A percentile compares a stretch with the other conserved stretches of the same genome.
Conservation (phyloP, 2,329 filamentous ascomycete genomes). For the Pyricularia grisea region DNA sequence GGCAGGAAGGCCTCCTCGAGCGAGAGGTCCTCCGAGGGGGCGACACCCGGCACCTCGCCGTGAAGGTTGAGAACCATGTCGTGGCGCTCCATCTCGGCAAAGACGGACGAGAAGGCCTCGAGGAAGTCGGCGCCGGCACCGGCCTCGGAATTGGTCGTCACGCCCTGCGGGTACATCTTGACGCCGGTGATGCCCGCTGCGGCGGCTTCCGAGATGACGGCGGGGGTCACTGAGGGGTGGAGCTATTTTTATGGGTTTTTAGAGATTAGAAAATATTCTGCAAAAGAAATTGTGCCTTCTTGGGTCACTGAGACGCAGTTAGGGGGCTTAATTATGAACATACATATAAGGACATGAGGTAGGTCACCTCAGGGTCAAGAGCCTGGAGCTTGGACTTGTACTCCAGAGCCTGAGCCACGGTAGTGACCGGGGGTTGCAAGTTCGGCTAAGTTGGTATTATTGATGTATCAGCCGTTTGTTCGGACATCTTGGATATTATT, state of each 20-base stretch:
- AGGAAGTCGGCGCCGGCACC: constrained; percentile 50
- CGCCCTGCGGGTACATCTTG: constrained; percentile 59
- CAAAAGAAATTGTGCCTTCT: background rate
- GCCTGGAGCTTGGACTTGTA: constrained; percentile 54
- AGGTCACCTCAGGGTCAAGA: constrained; percentile 53
- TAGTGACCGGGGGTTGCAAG: constrained; percentile 53
- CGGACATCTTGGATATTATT: constrained; percentile 8
- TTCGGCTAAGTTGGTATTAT: constrained; percentile 42
- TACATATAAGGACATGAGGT: constrained; percentile 61
- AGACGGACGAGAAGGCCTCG: constrained; percentile 52
- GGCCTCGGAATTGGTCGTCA: constrained; percentile 57
- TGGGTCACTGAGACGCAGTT: too few species aligned
- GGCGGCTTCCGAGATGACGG: constrained; percentile 64
- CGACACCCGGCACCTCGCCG: constrained; percentile 58
- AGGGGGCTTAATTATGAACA: background rate
- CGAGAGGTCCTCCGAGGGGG: constrained; percentile 16
- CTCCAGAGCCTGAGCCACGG: constrained; percentile 51
- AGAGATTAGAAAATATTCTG: background rate
- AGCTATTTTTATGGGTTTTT: constrained; percentile 9
- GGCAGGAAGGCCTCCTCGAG: constrained; percentile 68
- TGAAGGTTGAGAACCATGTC: constrained; percentile 71
- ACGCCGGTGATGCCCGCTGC: constrained; percentile 55
- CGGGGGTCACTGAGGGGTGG: constrained; percentile 55
- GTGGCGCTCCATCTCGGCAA: constrained; percentile 80
- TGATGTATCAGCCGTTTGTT: constrained; percentile 10